phyloP scores from a whole-genome alignment of 306 rosid genomes.

The Vigna hirtella region DNA sequence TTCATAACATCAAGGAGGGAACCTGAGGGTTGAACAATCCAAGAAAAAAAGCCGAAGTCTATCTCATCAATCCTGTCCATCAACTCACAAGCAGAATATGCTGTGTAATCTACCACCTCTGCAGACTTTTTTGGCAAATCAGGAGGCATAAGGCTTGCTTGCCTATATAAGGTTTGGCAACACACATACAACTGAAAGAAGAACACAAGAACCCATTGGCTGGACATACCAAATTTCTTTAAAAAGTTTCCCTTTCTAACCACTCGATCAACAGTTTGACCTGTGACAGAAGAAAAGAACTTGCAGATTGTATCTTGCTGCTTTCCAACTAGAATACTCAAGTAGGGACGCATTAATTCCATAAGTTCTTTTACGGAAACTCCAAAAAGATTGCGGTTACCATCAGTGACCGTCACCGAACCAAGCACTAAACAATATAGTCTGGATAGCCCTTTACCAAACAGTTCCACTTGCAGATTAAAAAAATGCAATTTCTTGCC shows the following conservation, averaged over 20 bases:
- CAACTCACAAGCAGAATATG: constrained; percentile 75
- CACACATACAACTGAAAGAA: constrained; percentile 79
- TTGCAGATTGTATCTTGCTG: constrained; percentile 60
- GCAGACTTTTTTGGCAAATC: constrained; percentile 68
- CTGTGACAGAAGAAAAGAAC: constrained; percentile 63
- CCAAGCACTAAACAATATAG: constrained; percentile 72
- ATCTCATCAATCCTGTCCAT: constrained; percentile 72
- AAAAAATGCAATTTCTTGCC: constrained; percentile 46
- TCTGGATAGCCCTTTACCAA: constrained; percentile 83
- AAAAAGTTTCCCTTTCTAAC: constrained; percentile 54
- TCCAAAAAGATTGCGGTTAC: constrained; percentile 75
- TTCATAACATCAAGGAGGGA: constrained; percentile 71
- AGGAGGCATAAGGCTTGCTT: constrained; percentile 77
- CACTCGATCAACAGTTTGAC: constrained; percentile 46
- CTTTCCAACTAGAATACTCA: constrained; percentile 70
- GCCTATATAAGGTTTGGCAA: constrained; percentile 73
- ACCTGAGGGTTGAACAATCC: constrained; percentile 75
- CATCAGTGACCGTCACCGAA: constrained; percentile 70
- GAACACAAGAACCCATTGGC: constrained; percentile 76
- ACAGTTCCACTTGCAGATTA: constrained; percentile 63
- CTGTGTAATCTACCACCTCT: constrained; percentile 64
- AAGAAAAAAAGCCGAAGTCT: constrained; percentile 73
- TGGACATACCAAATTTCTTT: constrained; percentile 59
- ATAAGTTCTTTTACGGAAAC: constrained; percentile 65
- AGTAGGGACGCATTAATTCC: constrained; percentile 60